A percentile compares a stretch with the other conserved stretches of the same genome.
Conservation (phyloP, 2,329 filamentous ascomycete species). For the Colletotrichum kahawae region DNA sequence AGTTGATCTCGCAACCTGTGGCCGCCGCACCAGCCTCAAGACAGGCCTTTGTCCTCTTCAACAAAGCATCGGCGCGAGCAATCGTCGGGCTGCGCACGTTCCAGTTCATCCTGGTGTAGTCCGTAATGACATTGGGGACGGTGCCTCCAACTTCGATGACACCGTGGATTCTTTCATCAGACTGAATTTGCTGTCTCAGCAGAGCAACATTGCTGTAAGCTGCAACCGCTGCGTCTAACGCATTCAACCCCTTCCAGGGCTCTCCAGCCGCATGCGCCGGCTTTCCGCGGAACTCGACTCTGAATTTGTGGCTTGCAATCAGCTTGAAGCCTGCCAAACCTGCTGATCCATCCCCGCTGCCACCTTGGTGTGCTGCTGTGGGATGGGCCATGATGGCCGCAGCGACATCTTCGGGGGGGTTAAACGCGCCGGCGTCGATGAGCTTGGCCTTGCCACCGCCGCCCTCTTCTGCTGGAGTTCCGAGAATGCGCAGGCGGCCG, state of each 20-base stretch:
- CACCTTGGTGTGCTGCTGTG: conserved; percentile 8
- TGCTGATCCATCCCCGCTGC: background rate
- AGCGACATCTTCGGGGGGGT: conserved; percentile 21
- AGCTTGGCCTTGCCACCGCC: conserved; percentile 46
- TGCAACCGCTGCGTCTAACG: conserved; percentile 40
- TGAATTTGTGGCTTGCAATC: conserved; percentile 36
- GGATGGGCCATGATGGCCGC: conserved; percentile 44
- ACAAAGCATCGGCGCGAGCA: conserved; percentile 29
- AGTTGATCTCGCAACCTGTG: conserved; percentile 38
- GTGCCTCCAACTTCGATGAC: conserved; percentile 41
- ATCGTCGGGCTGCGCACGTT: conserved; percentile 41
- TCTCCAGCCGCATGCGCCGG: conserved; percentile 39
- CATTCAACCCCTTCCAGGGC: conserved; percentile 42
- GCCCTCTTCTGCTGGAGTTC: conserved; percentile 49
- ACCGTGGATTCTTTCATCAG: conserved; percentile 40
- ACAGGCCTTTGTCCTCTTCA: conserved; percentile 38
- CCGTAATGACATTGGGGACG: conserved; percentile 43
- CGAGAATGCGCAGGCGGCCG: conserved; percentile 44
- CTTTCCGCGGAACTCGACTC: conserved; percentile 36
- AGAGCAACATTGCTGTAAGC: conserved; percentile 40
- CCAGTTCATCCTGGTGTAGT: conserved; percentile 43
- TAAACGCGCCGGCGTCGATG: conserved; percentile 36
- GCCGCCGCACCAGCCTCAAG: conserved; percentile 39
- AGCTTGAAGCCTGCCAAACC: conserved; percentile 33
- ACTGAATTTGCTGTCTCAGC: conserved; percentile 41